Evolutionary conservation across 83 land plant genomes (phyloP), one percentile per base, ranked within the genome.

Genomic region (Diphasiastrum complanatum): DNA sequence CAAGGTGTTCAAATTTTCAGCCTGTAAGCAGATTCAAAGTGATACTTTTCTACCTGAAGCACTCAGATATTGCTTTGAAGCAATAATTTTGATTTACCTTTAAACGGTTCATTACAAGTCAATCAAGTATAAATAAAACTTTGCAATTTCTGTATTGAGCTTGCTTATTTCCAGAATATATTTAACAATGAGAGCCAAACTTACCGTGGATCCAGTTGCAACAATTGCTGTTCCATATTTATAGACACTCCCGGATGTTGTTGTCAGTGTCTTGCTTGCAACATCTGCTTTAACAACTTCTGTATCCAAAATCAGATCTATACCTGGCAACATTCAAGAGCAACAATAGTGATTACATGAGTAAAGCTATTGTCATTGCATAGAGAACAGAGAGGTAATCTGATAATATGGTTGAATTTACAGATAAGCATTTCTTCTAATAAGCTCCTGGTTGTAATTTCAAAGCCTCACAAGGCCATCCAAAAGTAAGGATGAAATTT

Each of bases 121-220:
- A n/a, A n/a, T n/a, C n/a, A n/a, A n/a, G n/a, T n/a, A n/a, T n/a
- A n/a, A n/a, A n/a, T n/a, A n/a, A n/a, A n/a, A n/a, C n/a, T n/a
- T n/a, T n/a, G n/a, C n/a, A n/a, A n/a, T n/a, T n/a, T n/a, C n/a
- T n/a, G n/a, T n/a, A n/a, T n/a, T n/a, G n/a, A n/a, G n/a, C n/a
- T n/a, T n/a, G n/a, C n/a, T n/a, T n/a, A n/a, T n/a, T n/a, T n/a
- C n/a, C n/a, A 8, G 51, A 55, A 14, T 5, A 55, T 29, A 55
- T 25, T 12, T 6, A 32, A 29, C 6, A 38, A 38, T 29, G 6
- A 5, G 63, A 46, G 14, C 14, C 16, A 34, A 52, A 59, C 86
- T 52, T 77, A 91, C 96, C 2, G 96, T 75, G 14, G 97, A 78
- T 51, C 99, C 99, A 41, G 97, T 93, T 33, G 99, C 92, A 79